Evolutionary conservation across 163 green algal species (phyloP).

Genomic region (Chloroidium sp.): DNA sequence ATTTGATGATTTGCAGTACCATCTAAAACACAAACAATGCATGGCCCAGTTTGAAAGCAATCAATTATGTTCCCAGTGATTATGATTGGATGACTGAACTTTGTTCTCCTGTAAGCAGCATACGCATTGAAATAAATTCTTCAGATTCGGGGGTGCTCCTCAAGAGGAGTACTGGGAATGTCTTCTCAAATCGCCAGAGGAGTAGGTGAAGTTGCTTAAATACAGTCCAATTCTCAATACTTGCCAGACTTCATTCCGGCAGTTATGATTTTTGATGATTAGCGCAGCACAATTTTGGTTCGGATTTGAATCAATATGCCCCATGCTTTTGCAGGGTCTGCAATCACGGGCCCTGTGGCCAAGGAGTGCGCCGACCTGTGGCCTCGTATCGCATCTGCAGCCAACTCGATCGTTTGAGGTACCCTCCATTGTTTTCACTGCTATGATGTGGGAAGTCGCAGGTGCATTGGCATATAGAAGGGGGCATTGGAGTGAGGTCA

Average conservation of each 20-base stretch:
- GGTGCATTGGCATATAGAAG: too few species aligned
- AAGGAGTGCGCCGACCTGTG: slow-evolving; percentile 99
- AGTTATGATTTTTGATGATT: not conserved
- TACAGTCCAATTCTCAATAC: not conserved
- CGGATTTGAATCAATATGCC: not conserved
- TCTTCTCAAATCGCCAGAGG: not conserved
- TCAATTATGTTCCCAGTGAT: too few species aligned
- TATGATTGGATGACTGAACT: too few species aligned
- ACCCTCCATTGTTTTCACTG: not conserved
- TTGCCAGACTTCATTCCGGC: not conserved
- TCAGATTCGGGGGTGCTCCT: not conserved
- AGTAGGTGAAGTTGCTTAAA: not conserved
- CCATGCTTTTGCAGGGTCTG: slow-evolving; percentile 64
- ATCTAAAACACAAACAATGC: too few species aligned
- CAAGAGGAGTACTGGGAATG: not conserved
- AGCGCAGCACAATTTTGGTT: not conserved
- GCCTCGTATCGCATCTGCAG: slow-evolving; percentile 95
- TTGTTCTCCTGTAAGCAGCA: too few species aligned
- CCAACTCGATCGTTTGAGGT: slow-evolving; percentile 91
- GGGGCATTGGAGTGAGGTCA: too few species aligned
- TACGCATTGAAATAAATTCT: too few species aligned
- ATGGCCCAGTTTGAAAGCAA: too few species aligned
- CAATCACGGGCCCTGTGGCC: slow-evolving; percentile 96
- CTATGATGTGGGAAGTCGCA: not conserved
- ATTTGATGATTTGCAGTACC: too few species aligned